Evolutionary conservation across 331 rosid genomes (phyloP).

Genomic region (Prunus yedoensis): DNA sequence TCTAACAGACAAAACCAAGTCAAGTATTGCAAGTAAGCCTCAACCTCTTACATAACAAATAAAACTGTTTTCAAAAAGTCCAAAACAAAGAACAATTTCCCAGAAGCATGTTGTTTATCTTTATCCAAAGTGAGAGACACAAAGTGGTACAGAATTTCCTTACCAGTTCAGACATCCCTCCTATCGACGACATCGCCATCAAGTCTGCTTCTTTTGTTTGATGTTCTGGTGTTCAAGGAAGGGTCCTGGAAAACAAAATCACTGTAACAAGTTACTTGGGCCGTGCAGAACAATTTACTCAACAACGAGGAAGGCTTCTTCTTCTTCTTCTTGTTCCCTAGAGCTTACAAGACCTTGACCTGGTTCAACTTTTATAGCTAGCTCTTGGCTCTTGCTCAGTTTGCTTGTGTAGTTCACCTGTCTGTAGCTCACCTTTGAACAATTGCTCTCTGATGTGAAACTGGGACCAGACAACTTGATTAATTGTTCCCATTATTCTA

Average conservation of each 20-base stretch:
- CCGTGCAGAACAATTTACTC: not conserved
- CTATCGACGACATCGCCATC: conserved; percentile 62
- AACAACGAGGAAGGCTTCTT: not conserved
- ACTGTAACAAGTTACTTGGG: not conserved
- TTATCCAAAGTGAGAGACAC: not conserved
- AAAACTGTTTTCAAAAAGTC: no score
- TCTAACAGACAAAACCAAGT: not conserved
- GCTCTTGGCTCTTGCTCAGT: not conserved
- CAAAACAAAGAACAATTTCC: no score
- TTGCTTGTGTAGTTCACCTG: not conserved
- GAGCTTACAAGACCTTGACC: conserved; percentile 5
- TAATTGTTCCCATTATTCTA: not conserved
- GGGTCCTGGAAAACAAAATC: conserved; percentile 28
- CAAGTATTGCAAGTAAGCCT: not conserved
- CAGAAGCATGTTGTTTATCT: not conserved
- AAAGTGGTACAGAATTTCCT: conserved; percentile 2
- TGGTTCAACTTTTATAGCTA: conserved; percentile 8
- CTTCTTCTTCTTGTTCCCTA: not conserved
- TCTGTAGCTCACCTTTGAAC: conserved; percentile 8
- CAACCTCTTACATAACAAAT: not conserved
- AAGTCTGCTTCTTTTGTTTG: conserved; percentile 20
- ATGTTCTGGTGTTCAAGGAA: conserved; percentile 21
- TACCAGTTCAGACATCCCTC: conserved; percentile 66
- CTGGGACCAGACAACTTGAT: not conserved
- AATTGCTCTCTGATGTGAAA: conserved; percentile 10